phyloP scores from a whole-genome alignment of 2,329 filamentous ascomycete genomes.

The Gliomastix tumulicola region DNA sequence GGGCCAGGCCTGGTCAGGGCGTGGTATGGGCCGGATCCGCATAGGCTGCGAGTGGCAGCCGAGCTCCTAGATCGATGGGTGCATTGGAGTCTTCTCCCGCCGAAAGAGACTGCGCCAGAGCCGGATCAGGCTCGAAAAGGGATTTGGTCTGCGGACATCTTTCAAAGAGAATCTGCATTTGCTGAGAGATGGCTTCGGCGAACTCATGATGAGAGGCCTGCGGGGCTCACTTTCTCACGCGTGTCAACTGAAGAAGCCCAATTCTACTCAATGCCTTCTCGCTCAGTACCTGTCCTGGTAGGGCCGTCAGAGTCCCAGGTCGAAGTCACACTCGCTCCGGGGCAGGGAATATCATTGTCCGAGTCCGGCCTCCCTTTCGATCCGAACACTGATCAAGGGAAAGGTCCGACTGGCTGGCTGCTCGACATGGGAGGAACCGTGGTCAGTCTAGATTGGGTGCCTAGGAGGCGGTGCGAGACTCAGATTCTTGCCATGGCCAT shows the following conservation, averaged over 20 bases:
- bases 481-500: conserved; percentile 47
- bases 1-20: conserved; percentile 2
- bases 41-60: conserved; percentile 1
- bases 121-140: conserved; percentile 10
- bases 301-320: conserved; percentile 20
- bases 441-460: conserved; percentile 44
- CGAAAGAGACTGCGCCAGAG: not conserved
- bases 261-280: conserved; percentile 17
- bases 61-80: conserved; percentile 4
- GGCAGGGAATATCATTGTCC: conserved; percentile 16
- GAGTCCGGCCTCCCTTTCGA: conserved; percentile 20
- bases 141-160: not conserved
- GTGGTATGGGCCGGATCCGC: conserved; percentile 5
- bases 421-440: conserved; percentile 48
- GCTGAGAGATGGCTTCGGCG: not conserved
- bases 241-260: conserved; percentile 13
- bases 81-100: conserved; percentile 5
- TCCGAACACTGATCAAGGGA: conserved; percentile 11
- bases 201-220: not conserved
- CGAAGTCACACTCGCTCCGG: conserved; percentile 20
- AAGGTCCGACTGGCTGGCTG: conserved; percentile 38
- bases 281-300: conserved; percentile 22
- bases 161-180: conserved; percentile 1
- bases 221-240: not conserved
- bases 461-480: conserved; percentile 16